Base-by-base conservation (phyloP, 306 rosid genomes). In the Delonix regia region DNA sequence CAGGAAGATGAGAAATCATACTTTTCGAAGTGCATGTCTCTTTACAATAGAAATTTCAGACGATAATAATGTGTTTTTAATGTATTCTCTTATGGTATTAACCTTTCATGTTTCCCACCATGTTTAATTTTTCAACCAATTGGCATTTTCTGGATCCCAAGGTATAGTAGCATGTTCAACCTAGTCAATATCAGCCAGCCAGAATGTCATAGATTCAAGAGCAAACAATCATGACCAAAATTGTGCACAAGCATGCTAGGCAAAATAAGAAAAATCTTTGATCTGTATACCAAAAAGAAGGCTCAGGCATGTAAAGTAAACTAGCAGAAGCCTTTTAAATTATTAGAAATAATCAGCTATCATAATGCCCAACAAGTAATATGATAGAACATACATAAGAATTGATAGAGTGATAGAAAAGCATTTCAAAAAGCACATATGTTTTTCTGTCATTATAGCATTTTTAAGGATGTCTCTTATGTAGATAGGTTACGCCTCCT, bases 101-200 rank as follows among this genome's bases (percentile, higher is more conserved):
- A 47, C 77, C 75, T 44, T 66, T 47, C 57, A 72, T 55, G 59
- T 77, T 47, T 38, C 59, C 36, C 55, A 41, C 38, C 70, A 2
- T 34, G 38, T 21, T 42, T 72, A 62, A 77, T 83, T 71, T 79
- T 6, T 34, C 38, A 34, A 34, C 2, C 6, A 34, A 34, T 34
- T 34, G 38, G 6, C 38, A 34, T 34, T 34, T 34, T 34, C 38
- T 34, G 2, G 38, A 34, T 34, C 38, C 38, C 6, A 6, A 5
- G 47, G 47, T 42, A 42, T 42, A 52, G 76, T 60, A 73, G 60
- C 63, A 34, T 69, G 39, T 69, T 44, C 52, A 71, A 57, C 53
- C 12, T 30, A 41, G 63, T 62, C 16, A 61, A 70, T 71, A 81
- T 27, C 55, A 51, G 25, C 65, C 15, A 44, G 51, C 28, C n/a